Conservation (phyloP, 208 protist genomes). For the Trichomonas tenax region DNA sequence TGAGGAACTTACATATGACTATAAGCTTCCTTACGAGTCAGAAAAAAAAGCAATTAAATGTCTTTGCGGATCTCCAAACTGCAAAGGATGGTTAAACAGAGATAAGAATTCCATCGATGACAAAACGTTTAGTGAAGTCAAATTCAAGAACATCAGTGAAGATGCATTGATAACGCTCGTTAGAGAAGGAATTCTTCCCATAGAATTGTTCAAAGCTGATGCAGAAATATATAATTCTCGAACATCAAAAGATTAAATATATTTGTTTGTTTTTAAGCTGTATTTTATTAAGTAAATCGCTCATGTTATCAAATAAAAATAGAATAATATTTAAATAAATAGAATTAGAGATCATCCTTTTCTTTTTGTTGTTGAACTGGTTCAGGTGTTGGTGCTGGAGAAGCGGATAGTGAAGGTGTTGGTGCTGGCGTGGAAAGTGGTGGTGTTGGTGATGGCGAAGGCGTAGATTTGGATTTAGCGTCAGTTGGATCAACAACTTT, state of each 20-base stretch:
- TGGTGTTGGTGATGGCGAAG: background rate
- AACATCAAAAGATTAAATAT: background rate
- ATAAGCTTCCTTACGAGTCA: slow-evolving; percentile 22
- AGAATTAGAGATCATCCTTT: too few relatives aligned
- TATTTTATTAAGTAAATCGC: too few relatives aligned
- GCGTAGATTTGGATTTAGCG: background rate
- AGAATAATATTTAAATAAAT: too few relatives aligned
- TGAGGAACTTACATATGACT: slow-evolving; percentile 31
- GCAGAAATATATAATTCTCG: background rate
- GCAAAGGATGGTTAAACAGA: slow-evolving; percentile 21
- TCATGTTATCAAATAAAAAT: too few relatives aligned
- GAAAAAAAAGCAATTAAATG: slow-evolving; percentile 24
- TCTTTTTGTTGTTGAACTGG: too few relatives aligned
- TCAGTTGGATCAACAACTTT: background rate
- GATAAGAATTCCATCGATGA: background rate
- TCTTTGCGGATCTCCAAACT: slow-evolving; percentile 15
- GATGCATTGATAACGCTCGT: background rate
- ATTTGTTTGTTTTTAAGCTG: too few relatives aligned
- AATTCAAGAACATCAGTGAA: background rate
- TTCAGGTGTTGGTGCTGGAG: background rate
- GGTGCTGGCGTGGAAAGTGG: background rate
- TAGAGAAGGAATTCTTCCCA: background rate
- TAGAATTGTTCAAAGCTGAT: background rate
- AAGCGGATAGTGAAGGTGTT: background rate
- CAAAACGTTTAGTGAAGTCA: background rate